phyloP scores from a whole-genome alignment of 108 stramenopile species.

The Pseudonitzschia delicatissima region DNA sequence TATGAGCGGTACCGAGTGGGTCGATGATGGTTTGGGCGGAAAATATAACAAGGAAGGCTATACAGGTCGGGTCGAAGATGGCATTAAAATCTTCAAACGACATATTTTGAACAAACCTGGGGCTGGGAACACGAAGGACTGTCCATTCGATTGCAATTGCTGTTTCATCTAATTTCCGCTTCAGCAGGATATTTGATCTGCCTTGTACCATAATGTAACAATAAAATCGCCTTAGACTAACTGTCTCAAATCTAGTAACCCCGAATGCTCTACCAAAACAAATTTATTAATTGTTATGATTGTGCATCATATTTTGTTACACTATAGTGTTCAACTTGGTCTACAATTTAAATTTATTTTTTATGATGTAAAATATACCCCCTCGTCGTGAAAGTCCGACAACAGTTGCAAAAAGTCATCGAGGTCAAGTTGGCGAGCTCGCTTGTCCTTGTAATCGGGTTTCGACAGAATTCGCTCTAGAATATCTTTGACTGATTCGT shows the following conservation, averaged over 20 bases:
- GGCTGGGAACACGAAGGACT: slow-evolving; percentile 62
- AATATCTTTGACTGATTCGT: slow-evolving; percentile 51
- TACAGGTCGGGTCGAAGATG: slow-evolving; percentile 78
- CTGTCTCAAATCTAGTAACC: neutral
- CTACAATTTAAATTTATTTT: neutral
- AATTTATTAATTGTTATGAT: no score
- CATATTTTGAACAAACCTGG: slow-evolving; percentile 81
- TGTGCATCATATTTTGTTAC: no score
- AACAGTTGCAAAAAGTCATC: slow-evolving; percentile 95
- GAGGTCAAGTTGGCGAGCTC: slow-evolving; percentile 92
- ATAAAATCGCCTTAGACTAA: neutral
- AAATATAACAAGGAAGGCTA: slow-evolving; percentile 78
- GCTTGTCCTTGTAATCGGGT: slow-evolving; percentile 77
- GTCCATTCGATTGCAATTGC: slow-evolving; percentile 91
- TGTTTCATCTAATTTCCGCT: slow-evolving; percentile 69
- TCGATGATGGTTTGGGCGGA: slow-evolving; percentile 84
- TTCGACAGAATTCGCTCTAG: slow-evolving; percentile 79
- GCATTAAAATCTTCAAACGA: slow-evolving; percentile 81
- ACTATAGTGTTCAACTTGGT: neutral
- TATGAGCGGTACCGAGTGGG: slow-evolving; percentile 43
- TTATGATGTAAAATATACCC: slow-evolving; percentile 81
- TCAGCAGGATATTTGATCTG: neutral
- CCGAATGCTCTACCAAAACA: neutral
- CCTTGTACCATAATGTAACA: neutral
- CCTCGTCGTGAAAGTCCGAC: slow-evolving; percentile 85